A percentile compares a stretch with the other conserved stretches of the same genome.
phyloP scores from a whole-genome alignment of 1,139 yeast genomes.

The Yamadazyma mexicana region DNA sequence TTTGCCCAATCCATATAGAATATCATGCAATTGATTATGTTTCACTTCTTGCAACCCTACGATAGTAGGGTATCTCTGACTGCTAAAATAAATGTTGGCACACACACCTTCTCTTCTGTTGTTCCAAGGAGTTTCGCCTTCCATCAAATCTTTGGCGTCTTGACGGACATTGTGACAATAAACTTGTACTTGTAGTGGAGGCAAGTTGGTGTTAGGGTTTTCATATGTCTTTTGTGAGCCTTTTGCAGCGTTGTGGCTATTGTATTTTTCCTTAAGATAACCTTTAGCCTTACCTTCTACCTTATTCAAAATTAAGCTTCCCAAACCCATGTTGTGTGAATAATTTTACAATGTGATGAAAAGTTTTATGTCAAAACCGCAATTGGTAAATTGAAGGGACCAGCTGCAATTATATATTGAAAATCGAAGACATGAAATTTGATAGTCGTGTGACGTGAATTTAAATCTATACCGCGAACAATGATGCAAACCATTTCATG shows the following conservation, averaged over 20 bases:
- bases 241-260: slow-evolving; percentile 1
- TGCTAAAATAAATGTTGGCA: slow-evolving; percentile 17
- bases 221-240: slow-evolving; percentile 2
- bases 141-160: slow-evolving; percentile 21
- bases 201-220: slow-evolving; percentile 6
- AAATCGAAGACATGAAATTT: too few relatives aligned
- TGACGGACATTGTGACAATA: slow-evolving; percentile 32
- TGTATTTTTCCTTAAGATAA: slow-evolving; percentile 4
- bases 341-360: too few relatives aligned
- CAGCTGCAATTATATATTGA: neutral
- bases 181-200: slow-evolving; percentile 26
- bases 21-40: slow-evolving; percentile 29
- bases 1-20: slow-evolving; percentile 23
- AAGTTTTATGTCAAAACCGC: too few relatives aligned
- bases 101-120: slow-evolving; percentile 24
- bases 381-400: too few relatives aligned
- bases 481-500: too few relatives aligned
- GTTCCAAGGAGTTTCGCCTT: slow-evolving; percentile 29
- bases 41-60: slow-evolving; percentile 34
- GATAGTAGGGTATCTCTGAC: slow-evolving; percentile 22
- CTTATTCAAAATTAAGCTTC: slow-evolving; percentile 2
- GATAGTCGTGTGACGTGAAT: too few relatives aligned
- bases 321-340: neutral
- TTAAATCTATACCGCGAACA: too few relatives aligned
- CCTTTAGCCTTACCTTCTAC: slow-evolving; percentile 1